These are phyloP conservation scores for Aspergillus candidus DNA, from an alignment of 2,329 filamentous ascomycete genomes.

Conservation along the genomic window DNA sequence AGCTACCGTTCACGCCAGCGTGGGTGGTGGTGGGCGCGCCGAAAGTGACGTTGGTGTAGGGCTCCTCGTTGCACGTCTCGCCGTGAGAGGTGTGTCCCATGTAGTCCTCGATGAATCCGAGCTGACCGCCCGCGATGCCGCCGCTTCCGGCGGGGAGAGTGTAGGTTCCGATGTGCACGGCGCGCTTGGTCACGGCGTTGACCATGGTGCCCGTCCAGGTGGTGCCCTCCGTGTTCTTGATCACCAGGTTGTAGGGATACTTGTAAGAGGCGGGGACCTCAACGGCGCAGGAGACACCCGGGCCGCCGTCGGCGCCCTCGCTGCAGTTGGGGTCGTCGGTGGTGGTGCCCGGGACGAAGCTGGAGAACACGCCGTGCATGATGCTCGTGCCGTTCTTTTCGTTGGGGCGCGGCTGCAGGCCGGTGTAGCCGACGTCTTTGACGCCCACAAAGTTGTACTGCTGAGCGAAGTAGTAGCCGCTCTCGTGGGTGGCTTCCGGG, in stretches of 20 bases:
- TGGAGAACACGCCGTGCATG: constrained; percentile 29
- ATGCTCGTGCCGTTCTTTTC: constrained; percentile 10
- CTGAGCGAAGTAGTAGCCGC: constrained; percentile 25
- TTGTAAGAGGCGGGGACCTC: constrained; percentile 17
- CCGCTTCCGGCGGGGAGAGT: constrained; percentile 18
- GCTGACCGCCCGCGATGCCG: constrained; percentile 17
- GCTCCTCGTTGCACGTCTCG: constrained; percentile 15
- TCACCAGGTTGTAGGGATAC: constrained; percentile 15
- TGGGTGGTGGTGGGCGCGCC: constrained; percentile 13
- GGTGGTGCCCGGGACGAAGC: constrained; percentile 23
- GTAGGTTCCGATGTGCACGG: constrained; percentile 23
- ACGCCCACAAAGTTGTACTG: constrained; percentile 21
- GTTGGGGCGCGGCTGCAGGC: constrained; percentile 21
- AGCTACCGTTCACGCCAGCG: constrained; percentile 1
- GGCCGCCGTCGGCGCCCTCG: constrained; percentile 24
- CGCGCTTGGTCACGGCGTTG: constrained; percentile 13
- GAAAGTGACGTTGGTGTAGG: constrained; percentile 17
- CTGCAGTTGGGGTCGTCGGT: constrained; percentile 19
- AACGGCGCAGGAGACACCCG: constrained; percentile 22
- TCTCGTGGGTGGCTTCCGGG: constrained; percentile 14
- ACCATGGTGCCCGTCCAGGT: constrained; percentile 26
- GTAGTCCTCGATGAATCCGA: constrained; percentile 29
- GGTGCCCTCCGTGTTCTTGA: constrained; percentile 20
- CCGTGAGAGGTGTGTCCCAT: constrained; percentile 13
- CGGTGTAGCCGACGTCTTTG: constrained; percentile 23